Evolutionary conservation across 179 eudicot genomes (phyloP), one percentile per base, ranked within the genome.

Genomic region (Spinacia oleracea): DNA sequence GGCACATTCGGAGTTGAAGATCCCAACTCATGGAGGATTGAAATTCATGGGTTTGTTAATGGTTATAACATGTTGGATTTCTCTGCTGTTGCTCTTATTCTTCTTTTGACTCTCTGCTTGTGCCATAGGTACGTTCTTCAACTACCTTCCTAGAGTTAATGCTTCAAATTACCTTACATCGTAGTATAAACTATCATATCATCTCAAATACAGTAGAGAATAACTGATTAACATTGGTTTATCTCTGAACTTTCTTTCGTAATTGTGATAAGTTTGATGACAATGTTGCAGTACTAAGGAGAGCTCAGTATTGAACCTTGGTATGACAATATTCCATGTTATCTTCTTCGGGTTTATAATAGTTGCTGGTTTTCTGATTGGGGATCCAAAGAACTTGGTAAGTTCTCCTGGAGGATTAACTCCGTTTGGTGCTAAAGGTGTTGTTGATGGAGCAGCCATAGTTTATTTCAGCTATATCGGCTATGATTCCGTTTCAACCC

Each of bases 391-490:
- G 76, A 92, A 92, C 83, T 80, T 92, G 64, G 86, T 88, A 79
- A 85, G 84, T 80, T 86, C 94, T 58, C 83, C 86, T 14, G 86
- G 85, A 75, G 97, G 97, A 15, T 42, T 92, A 20, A 84, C 90
- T 75, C 95, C 95, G 14, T 89, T 78, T 74, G 95, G 97, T 43
- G 87, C 81, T 43, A 89, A 81, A 79, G 97, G 98, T 32, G 86
- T 91, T 31, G 78, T 94, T 72, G 89, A 91, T 82, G 97, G 96
- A 50, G 92, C 98, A 50, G 96, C 98, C 35, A 87, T 84, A 55
- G 92, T 94, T n/a, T 94, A 91, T 84, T 88, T 94, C 66, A 89
- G 97, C 83, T 94, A 87, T 75, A 90, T 94, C 21, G 97, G 97
- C 29, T 94, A 90, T 68, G 98, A 94, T 81, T 87, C 97, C 1